A percentile compares a stretch with the other conserved stretches of the same genome.
These are phyloP conservation scores for Pseudogymnoascus sp. DNA, from an alignment of 2,329 filamentous ascomycete species.

Conservation along the genomic window DNA sequence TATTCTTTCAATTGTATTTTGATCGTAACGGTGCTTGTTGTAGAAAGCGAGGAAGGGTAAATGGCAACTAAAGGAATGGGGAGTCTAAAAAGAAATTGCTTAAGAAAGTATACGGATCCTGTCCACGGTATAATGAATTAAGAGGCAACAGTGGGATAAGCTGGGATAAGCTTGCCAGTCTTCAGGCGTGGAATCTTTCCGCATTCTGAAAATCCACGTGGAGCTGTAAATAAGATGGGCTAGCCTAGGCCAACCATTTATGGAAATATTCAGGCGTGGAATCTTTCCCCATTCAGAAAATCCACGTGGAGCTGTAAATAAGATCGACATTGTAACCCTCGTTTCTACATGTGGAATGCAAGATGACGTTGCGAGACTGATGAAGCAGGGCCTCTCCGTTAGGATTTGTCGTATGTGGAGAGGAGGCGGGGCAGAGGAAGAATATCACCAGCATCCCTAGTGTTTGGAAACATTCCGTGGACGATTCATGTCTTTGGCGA, in stretches of 20 bases:
- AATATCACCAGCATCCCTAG: neutral
- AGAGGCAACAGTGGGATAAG: neutral
- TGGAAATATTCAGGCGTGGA: neutral
- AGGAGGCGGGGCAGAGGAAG: neutral
- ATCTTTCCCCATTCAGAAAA: neutral
- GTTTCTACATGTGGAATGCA: neutral
- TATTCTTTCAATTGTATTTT: neutral
- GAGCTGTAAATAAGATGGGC: neutral
- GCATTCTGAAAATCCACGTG: neutral
- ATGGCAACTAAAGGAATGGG: neutral
- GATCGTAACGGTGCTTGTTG: neutral
- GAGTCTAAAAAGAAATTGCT: neutral
- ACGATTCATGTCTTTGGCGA: neutral
- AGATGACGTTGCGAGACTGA: neutral
- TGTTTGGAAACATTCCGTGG: neutral
- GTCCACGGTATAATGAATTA: neutral
- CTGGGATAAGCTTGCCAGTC: neutral
- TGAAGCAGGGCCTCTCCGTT: neutral
- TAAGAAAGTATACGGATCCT: neutral
- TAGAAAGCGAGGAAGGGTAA: neutral
- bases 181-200: neutral
- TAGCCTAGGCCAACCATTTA: neutral
- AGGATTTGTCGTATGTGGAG: neutral
- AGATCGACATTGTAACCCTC: neutral
- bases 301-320: neutral